Evolutionary conservation across 768 basidiomycete genomes (phyloP).

Genomic region (Russula emetica): DNA sequence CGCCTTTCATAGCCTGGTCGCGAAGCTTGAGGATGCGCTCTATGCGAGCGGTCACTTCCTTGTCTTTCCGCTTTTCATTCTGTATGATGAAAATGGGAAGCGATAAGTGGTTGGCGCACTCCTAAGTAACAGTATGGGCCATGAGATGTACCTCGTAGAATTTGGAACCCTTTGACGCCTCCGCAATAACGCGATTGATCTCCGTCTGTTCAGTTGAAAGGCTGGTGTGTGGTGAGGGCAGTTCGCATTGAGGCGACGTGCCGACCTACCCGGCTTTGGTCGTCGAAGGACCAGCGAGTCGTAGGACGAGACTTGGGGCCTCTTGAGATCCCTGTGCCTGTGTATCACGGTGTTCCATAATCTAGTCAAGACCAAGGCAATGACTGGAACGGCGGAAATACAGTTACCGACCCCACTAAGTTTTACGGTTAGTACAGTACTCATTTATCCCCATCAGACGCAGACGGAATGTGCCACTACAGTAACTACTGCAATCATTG

Average conservation of each 20-base stretch:
- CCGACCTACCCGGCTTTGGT: slow-evolving; percentile 77
- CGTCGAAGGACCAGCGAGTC: slow-evolving; percentile 84
- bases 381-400: no score
- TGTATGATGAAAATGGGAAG: slow-evolving; percentile 31
- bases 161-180: slow-evolving; percentile 89
- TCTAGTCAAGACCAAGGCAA: no score
- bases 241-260: no score
- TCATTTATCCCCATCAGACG: no score
- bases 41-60: slow-evolving; percentile 76
- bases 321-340: slow-evolving; percentile 49
- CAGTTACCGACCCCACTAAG: no score
- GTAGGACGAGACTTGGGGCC: slow-evolving; percentile 64
- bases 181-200: slow-evolving; percentile 84
- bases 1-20: slow-evolving; percentile 52
- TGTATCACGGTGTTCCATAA: slow-evolving; percentile 26
- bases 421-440: no score
- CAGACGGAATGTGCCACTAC: no score
- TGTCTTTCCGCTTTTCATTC: slow-evolving; percentile 90
- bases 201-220: slow-evolving; percentile 75
- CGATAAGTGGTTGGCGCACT: neutral
- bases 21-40: slow-evolving; percentile 59
- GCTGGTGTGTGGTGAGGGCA: slow-evolving; percentile 34
- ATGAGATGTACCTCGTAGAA: slow-evolving; percentile 68
- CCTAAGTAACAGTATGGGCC: neutral
- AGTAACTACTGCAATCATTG: no score